phyloP scores from a whole-genome alignment of 305 asterid species.

The Plantago lanceolata region DNA sequence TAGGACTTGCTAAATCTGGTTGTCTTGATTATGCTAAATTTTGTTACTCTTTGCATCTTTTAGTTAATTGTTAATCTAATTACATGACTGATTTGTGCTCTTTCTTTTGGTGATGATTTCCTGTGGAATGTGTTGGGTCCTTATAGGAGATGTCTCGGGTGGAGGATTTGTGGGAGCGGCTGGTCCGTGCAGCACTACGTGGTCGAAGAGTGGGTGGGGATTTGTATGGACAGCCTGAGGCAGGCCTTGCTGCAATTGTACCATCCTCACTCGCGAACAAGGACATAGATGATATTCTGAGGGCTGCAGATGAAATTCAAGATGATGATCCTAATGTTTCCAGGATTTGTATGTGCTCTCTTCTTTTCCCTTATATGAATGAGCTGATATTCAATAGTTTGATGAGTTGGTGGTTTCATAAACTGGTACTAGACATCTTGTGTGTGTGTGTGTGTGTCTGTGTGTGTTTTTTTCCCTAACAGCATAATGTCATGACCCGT shows the following conservation, averaged over 20 bases:
- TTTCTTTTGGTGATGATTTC: neutral
- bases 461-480: constrained; percentile 9
- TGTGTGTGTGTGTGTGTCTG: constrained; percentile 6
- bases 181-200: constrained; percentile 87
- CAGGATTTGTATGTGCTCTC: constrained; percentile 61
- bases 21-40: neutral
- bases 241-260: constrained; percentile 84
- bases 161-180: constrained; percentile 90
- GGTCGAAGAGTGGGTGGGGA: constrained; percentile 52
- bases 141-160: constrained; percentile 79
- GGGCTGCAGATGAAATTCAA: constrained; percentile 96
- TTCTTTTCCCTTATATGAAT: constrained; percentile 6
- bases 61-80: no score
- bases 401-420: neutral
- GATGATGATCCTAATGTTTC: constrained; percentile 83
- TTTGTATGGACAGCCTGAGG: constrained; percentile 46
- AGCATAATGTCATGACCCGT: neutral
- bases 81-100: no score
- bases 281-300: constrained; percentile 84
- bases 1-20: neutral
- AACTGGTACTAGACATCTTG: neutral
- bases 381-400: constrained; percentile 16
- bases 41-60: no score
- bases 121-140: neutral
- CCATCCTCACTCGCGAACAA: constrained; percentile 89